Base-by-base conservation (phyloP, 768 basidiomycete species). In the Russula lepida region DNA sequence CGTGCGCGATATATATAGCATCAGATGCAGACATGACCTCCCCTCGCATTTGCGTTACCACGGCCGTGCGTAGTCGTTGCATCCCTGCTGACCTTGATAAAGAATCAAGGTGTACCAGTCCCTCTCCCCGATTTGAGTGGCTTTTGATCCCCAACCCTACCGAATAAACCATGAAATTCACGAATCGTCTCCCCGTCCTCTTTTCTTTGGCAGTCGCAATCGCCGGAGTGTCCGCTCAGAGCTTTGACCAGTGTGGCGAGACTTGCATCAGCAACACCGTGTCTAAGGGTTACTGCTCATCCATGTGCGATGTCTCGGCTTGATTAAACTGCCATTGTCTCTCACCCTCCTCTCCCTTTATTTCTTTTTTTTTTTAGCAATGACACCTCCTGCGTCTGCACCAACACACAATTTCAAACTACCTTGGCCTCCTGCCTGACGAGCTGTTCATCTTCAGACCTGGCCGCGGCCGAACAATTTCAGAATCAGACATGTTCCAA, bases 381-480 rank as follows among this genome's bases (percentile, higher is more conserved):
- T 6, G 67, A 81, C 66, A 0, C 75, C 13, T 0, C 56, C 0
- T 81, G 79, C 50, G 64, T 76, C 19, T 81, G 79, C 68, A 65
- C 74, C 4, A 75, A 70, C 54, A 23, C 49, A 0, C 47, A 58
- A 0, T 79, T 77, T 74, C 78, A 79, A 59, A 2, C 0, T 2
- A 66, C 67, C 6, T 73, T 74, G 2, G 6, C 0, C 0, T 1
- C 37, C 7, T 81, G 79, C 65, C 68, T 81, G 27, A 2, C 41
- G 35, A 72, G 66, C 43, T 81, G 79, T 62, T 66, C 75, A 0
- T 0, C 69, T 0, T 37, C 54, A 0, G 79, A 79, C 8, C 0
- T 65, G 1, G 2, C 54, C 0, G n/a, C 69, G 0, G 79, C 77
- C 0, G 0, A n/a, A 5, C 52, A 56, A 11, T 69, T 78, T 46